Conservation (phyloP, 176 grass and related monocot species). For the Aegilops tauschii region DNA sequence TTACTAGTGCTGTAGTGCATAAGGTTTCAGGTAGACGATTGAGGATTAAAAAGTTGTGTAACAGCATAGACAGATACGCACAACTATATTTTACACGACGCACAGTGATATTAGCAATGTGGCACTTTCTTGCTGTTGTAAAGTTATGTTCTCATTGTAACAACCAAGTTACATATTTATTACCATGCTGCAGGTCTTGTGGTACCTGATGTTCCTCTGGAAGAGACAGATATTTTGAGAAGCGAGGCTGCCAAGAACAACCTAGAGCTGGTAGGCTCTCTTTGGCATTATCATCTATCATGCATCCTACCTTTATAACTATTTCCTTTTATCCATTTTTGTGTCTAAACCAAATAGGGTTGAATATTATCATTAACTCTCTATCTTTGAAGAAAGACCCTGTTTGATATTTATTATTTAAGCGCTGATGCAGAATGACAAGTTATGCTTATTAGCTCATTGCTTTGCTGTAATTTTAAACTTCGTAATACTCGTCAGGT, state of each 20-base stretch:
- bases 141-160: not conserved
- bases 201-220: slow-evolving; percentile 95
- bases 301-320: not conserved
- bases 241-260: slow-evolving; percentile 83
- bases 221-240: slow-evolving; percentile 84
- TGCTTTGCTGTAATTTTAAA: not conserved
- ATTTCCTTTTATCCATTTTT: slow-evolving; percentile 5
- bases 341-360: not conserved
- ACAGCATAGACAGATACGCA: not conserved
- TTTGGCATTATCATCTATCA: not conserved
- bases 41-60: not conserved
- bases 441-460: not conserved
- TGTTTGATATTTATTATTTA: not conserved
- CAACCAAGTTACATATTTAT: not conserved
- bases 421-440: not conserved
- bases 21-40: not conserved
- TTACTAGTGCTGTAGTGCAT: not conserved
- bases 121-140: not conserved
- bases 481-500: not conserved
- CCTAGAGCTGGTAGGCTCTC: slow-evolving; percentile 79
- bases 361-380: not conserved
- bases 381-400: not conserved
- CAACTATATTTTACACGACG: not conserved
- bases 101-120: not conserved
- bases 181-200: slow-evolving; percentile 70